Conservation (phyloP, 257 asterid species). For the Coffea eugenioides region DNA sequence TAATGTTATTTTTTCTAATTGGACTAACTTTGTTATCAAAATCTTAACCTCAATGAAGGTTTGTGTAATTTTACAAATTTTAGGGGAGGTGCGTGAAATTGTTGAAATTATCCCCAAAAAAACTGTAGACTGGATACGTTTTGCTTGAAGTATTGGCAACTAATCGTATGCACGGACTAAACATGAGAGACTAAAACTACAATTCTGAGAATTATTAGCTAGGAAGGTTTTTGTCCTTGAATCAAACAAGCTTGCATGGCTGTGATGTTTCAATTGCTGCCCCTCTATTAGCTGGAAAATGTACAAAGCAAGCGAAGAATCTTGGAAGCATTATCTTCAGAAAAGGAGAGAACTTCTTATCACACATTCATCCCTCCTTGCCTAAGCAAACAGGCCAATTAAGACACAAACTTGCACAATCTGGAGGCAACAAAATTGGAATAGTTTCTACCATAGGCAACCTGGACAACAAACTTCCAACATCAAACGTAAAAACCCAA, state of each 20-base stretch:
- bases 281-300: not conserved
- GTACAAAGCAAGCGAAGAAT: constrained; percentile 48
- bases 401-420: not conserved
- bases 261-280: not conserved
- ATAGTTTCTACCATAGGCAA: constrained; percentile 36
- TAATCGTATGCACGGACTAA: no score
- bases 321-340: constrained; percentile 17
- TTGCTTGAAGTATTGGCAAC: no score
- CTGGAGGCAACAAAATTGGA: constrained; percentile 48
- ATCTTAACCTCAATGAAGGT: no score
- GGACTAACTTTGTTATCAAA: no score
- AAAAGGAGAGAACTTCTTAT: constrained; percentile 27
- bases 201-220: no score
- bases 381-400: constrained; percentile 13
- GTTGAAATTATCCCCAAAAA: no score
- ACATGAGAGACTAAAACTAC: no score
- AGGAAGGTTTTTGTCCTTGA: no score
- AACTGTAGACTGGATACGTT: no score
- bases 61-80: no score
- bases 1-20: no score
- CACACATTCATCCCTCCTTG: constrained; percentile 17
- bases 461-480: not conserved
- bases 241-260: not conserved
- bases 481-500: not conserved
- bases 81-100: no score